Base-by-base conservation (phyloP, 208 protist genomes). In the Balamuthia mandrillaris region DNA sequence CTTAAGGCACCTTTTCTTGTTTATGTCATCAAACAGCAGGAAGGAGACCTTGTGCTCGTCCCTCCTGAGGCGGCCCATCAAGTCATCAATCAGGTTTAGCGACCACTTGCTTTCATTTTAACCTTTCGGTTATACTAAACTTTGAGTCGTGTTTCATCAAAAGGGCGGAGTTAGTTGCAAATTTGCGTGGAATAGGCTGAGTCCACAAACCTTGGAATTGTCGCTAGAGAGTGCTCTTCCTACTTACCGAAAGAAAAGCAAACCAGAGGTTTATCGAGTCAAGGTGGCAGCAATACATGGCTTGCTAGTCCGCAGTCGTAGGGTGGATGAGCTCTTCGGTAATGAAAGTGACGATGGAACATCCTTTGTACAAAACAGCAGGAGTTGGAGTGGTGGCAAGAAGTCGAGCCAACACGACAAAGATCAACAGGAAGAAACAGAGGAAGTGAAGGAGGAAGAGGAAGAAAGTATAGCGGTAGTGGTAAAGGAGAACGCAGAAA, bases 151-250 rank as follows among this genome's bases (percentile, higher is more conserved):
- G 56, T 6, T 1, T 5, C 29, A 1, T 7, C 31, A 33, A 21
- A 5, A 75, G 65, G 65, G 65, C 41, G 65, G 65, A 6, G 52
- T 75, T 44, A 75, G 41, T 18, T 75, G 65, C 65, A 75, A 75
- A 44, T 75, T 75, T 75, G 65, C 65, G 42, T 75, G 65, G 65
- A 75, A 75, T 52, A 37, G 65, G 4, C 45, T 75, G 65, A 24
- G 41, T 12, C 10, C 65, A 24, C 65, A 75, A 44, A 75, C 45
- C 39, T 44, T 75, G 39, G 65, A 75, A 44, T 18, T 75, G 24
- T 47, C 65, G 24, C n/a, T 75, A 37, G 35, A 16, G 41, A 75
- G 65, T 44, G 65, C 65, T 27, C 65, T 75, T 10, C 65, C 65
- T 27, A 16, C 65, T 29, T 75, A 54, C 65, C 65, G 65, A 21